Conservation (phyloP, 345 rosid species). For the Hirschfeldia incana region DNA sequence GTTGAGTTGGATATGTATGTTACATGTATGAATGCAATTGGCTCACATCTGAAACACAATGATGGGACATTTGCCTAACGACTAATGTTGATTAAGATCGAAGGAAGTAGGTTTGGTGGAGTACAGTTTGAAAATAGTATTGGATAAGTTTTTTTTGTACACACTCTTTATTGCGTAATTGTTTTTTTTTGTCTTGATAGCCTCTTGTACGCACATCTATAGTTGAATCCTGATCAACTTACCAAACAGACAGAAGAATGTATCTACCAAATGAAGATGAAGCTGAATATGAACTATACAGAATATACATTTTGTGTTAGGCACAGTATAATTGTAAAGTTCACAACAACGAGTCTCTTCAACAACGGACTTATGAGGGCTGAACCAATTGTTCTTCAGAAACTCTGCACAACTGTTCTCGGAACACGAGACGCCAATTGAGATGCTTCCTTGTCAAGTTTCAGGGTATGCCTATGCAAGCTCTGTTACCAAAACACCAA, state of each 20-base stretch:
- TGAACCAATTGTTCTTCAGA: conserved; percentile 53
- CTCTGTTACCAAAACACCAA: conserved; percentile 51
- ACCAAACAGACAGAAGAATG: neutral
- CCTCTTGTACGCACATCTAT: neutral
- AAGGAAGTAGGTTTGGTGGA: conserved; percentile 1
- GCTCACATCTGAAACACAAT: conserved; percentile 13
- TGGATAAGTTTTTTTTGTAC: neutral
- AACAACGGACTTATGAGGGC: conserved; percentile 10
- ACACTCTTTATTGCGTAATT: neutral
- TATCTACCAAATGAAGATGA: neutral
- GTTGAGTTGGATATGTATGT: neutral
- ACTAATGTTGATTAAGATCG: neutral
- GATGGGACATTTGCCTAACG: conserved; percentile 24
- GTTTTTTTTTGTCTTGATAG: neutral
- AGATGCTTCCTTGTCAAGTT: conserved; percentile 59
- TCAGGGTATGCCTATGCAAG: conserved; percentile 54
- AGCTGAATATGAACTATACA: conserved; percentile 33
- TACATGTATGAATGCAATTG: conserved; percentile 5
- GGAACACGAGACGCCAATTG: conserved; percentile 53
- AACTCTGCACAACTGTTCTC: conserved; percentile 49
- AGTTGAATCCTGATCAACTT: neutral
- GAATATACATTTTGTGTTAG: conserved; percentile 14
- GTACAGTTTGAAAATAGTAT: neutral
- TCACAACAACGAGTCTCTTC: conserved; percentile 23
- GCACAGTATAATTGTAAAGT: conserved; percentile 22